These are phyloP conservation scores for Cardiospermum halicacabum DNA, from an alignment of 345 rosid genomes.

Conservation along the genomic window DNA sequence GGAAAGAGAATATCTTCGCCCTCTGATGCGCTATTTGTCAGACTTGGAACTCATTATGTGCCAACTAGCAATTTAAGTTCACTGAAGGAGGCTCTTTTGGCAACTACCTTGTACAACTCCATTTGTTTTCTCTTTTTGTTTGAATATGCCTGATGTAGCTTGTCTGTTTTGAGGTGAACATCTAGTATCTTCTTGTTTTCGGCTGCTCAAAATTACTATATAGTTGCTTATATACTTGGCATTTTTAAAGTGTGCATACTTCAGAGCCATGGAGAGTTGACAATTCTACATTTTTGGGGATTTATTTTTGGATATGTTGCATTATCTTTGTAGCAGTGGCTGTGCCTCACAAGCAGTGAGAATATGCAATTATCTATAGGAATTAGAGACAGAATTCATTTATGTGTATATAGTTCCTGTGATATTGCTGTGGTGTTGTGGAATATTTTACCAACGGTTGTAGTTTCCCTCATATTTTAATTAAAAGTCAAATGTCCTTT, in stretches of 20 bases:
- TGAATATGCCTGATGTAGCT: not conserved
- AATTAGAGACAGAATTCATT: constrained; percentile 1
- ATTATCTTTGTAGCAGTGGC: constrained; percentile 6
- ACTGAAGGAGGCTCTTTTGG: constrained; percentile 67
- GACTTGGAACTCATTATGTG: constrained; percentile 84
- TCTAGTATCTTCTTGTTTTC: not conserved
- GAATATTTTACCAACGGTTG: not conserved
- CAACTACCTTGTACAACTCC: constrained; percentile 48
- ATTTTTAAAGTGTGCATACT: not conserved
- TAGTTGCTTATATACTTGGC: not conserved
- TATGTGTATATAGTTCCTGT: constrained; percentile 1
- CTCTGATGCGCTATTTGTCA: constrained; percentile 74
- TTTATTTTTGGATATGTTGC: constrained; percentile 1
- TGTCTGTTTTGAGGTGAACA: not conserved
- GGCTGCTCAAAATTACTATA: not conserved
- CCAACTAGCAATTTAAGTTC: constrained; percentile 59
- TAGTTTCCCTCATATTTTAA: no score
- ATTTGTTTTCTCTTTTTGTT: not conserved
- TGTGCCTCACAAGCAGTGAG: not conserved
- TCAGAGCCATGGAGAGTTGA: constrained; percentile 12
- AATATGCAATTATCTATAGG: not conserved
- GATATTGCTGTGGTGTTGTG: not conserved
- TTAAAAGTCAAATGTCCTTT: not conserved
- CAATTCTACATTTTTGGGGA: not conserved
- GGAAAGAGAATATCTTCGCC: constrained; percentile 83